Evolutionary conservation across 306 rosid species (phyloP), one percentile per base, ranked within the genome.

Genomic region (Parietaria judaica): DNA sequence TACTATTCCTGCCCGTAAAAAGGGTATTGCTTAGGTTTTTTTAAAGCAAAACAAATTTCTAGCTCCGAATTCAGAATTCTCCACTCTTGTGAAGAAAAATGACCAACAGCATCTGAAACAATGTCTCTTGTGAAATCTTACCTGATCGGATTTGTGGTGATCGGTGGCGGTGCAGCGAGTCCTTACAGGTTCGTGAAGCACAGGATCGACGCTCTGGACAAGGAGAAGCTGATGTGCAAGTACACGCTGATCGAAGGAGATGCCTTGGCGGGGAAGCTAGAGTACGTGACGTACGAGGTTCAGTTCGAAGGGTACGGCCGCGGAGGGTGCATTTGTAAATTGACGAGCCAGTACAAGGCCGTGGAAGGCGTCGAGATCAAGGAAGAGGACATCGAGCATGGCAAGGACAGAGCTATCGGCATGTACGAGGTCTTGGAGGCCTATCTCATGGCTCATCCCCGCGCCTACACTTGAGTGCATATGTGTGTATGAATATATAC

Each of bases 401-500:
- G 80, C 38, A 76, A 76, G 57, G 74, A 71, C 55, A 76, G 77
- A 63, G 70, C 74, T 50, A 76, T 76, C 16, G 77, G 80, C 11
- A 57, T 76, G 77, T 76, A 76, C 36, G 80, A 76, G 68, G 80
- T 71, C n/a, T 51, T 76, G 58, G 80, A 71, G 70, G 77, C 80
- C 60, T 71, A 76, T 65, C 80, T 76, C 9, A 63, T 76, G 73
- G 77, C 80, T 5, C 80, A 76, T 43, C 80, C 80, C 45, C 66
- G 43, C 39, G 73, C 76, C 50, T 76, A 76, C 56, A 58, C 76
- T 58, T 76, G 23, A 61, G 51, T 58, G 7, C 3, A 14, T 54
- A 16, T 8, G 1, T 46, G 8, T 46, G 8, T 46, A 7, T 46
- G 31, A 0, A 23, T 23, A 23, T 23, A 23, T 23, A 23, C 31